Percentiles rank a stretch among this genome's conserved stretches.
These are phyloP conservation scores for Pyrenophora graminea DNA, from an alignment of 2,329 filamentous ascomycete species.

Conservation along the genomic window DNA sequence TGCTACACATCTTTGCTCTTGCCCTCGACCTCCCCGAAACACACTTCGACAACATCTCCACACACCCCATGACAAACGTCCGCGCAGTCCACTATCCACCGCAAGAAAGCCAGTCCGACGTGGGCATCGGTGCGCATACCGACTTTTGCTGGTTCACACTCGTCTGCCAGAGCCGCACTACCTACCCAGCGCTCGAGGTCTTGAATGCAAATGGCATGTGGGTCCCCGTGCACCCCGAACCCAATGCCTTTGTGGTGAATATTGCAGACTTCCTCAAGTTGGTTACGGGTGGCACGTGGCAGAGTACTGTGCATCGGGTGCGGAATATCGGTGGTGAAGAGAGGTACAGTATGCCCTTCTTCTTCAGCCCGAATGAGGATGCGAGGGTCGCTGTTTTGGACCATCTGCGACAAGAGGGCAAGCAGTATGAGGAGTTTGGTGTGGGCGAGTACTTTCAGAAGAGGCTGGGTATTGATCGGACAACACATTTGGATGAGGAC, in stretches of 20 bases:
- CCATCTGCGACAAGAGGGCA: constrained; percentile 31
- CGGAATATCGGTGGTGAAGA: constrained; percentile 46
- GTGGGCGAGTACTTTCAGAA: constrained; percentile 42
- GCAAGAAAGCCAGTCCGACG: constrained; percentile 33
- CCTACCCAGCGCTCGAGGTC: constrained; percentile 45
- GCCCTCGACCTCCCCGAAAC: constrained; percentile 48
- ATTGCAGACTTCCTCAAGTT: constrained; percentile 49
- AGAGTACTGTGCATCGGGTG: constrained; percentile 49
- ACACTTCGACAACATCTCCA: constrained; percentile 46
- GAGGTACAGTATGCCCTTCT: constrained; percentile 50
- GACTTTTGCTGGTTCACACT: constrained; percentile 52
- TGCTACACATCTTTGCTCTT: constrained; percentile 46
- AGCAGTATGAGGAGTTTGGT: constrained; percentile 35
- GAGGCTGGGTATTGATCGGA: constrained; percentile 39
- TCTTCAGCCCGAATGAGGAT: constrained; percentile 45
- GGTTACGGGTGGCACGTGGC: constrained; percentile 48
- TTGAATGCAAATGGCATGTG: constrained; percentile 50
- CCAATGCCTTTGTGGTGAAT: constrained; percentile 48
- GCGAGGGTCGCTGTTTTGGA: constrained; percentile 38
- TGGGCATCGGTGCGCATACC: constrained; percentile 50
- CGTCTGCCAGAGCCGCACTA: constrained; percentile 38
- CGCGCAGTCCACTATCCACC: constrained; percentile 50
- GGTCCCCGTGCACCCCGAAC: constrained; percentile 45
- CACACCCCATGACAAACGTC: constrained; percentile 50
- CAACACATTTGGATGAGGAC: constrained; percentile 33